phyloP scores from a whole-genome alignment of 2,329 filamentous ascomycete species.

The Albifimbria verrucaria region DNA sequence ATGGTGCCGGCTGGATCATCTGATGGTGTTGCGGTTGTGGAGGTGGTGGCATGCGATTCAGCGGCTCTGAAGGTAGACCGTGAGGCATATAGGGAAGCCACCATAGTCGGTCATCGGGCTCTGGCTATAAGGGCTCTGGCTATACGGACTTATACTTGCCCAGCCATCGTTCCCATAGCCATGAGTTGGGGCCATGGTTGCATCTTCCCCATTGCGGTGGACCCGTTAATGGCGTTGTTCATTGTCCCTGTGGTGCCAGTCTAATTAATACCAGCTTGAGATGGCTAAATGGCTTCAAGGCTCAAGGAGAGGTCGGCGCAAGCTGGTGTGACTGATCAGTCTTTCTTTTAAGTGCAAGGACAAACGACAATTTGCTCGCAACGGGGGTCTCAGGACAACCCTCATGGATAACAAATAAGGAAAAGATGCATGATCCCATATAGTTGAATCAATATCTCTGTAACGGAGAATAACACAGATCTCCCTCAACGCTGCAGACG shows the following conservation, averaged over 20 bases:
- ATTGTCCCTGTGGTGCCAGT: conserved; percentile 19
- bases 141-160: conserved; percentile 59
- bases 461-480: not conserved
- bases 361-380: not conserved
- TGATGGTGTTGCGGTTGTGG: conserved; percentile 23
- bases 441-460: not conserved
- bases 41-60: conserved; percentile 54
- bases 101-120: conserved; percentile 65
- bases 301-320: too few relatives aligned
- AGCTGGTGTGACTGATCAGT: too few relatives aligned
- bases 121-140: conserved; percentile 50
- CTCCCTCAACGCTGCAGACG: not conserved
- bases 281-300: too few relatives aligned
- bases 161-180: conserved; percentile 44
- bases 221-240: conserved; percentile 28
- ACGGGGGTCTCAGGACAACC: not conserved
- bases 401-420: conserved; percentile 1
- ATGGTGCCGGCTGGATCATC: conserved; percentile 26
- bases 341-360: too few relatives aligned
- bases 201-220: conserved; percentile 27
- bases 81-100: conserved; percentile 55
- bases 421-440: conserved; percentile 1
- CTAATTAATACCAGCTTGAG: not conserved
- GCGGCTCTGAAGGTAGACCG: conserved; percentile 47
- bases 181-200: conserved; percentile 26